A percentile compares a stretch with the other conserved stretches of the same genome.
Conservation (phyloP, 257 asterid species). For the Fraxinus pennsylvanica region DNA sequence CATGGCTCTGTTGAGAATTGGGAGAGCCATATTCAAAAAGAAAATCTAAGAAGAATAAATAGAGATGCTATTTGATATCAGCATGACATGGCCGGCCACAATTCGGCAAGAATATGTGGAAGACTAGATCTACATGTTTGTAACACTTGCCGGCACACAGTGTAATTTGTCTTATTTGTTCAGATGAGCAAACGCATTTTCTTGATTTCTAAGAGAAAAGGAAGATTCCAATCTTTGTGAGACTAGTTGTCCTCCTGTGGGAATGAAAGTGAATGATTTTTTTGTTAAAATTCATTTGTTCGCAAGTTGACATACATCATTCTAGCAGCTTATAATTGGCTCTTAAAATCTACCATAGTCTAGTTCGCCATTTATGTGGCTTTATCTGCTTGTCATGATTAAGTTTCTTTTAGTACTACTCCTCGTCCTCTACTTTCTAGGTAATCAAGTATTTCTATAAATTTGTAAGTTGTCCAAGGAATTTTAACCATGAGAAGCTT, state of each 20-base stretch:
- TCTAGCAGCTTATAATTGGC: background rate
- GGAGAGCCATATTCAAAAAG: too few species aligned
- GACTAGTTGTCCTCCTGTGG: background rate
- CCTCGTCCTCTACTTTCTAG: background rate
- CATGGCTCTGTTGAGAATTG: too few species aligned
- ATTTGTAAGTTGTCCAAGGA: background rate
- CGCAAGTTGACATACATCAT: background rate
- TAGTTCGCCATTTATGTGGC: conserved; percentile 2
- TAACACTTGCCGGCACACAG: background rate
- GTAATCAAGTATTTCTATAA: background rate
- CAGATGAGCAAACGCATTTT: too few species aligned
- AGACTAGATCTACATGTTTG: background rate
- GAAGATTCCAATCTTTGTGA: background rate
- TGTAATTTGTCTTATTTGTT: too few species aligned
- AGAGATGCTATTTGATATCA: background rate
- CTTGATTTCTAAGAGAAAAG: background rate
- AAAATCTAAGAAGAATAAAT: too few species aligned
- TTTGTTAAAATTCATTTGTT: background rate
- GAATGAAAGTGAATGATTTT: background rate
- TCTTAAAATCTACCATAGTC: background rate
- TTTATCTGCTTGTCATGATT: conserved; percentile 4
- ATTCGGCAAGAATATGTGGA: background rate
- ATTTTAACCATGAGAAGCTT: conserved; percentile 3
- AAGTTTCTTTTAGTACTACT: background rate
- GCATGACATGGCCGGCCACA: background rate